A percentile compares a stretch with the other conserved stretches of the same genome.
phyloP scores from a whole-genome alignment of 2,329 filamentous ascomycete genomes.

The Aspergillus terreus region DNA sequence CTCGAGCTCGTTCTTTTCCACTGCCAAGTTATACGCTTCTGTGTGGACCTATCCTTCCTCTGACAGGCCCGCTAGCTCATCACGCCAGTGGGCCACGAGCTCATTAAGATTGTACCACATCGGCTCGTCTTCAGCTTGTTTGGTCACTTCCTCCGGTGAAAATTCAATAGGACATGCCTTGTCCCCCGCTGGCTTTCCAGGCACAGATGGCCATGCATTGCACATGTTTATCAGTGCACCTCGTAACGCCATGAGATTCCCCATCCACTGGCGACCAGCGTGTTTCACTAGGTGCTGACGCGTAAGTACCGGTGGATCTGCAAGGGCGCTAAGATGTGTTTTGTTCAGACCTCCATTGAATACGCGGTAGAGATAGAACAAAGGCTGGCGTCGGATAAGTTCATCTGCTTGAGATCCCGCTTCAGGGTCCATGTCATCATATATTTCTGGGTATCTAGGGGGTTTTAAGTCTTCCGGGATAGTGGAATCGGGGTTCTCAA shows the following conservation, averaged over 20 bases:
- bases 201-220: slow-evolving; percentile 8
- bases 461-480: slow-evolving; percentile 9
- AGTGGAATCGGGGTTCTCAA: slow-evolving; percentile 22
- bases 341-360: slow-evolving; percentile 22
- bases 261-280: slow-evolving; percentile 21
- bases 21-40: no score
- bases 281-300: slow-evolving; percentile 20
- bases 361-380: slow-evolving; percentile 21
- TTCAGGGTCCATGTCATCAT: slow-evolving; percentile 12
- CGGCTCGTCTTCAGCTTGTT: slow-evolving; percentile 15
- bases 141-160: slow-evolving; percentile 7
- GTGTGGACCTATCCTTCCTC: slow-evolving; percentile 17
- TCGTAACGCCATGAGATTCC: slow-evolving; percentile 19
- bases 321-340: slow-evolving; percentile 17
- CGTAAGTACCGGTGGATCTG: slow-evolving; percentile 13
- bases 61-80: slow-evolving; percentile 14
- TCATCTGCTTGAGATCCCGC: slow-evolving; percentile 20
- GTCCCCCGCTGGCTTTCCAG: slow-evolving; percentile 5
- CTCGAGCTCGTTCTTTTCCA: no score
- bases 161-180: slow-evolving; percentile 15
- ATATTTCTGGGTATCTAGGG: slow-evolving; percentile 16
- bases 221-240: slow-evolving; percentile 18
- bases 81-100: slow-evolving; percentile 17
- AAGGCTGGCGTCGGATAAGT: slow-evolving; percentile 11
- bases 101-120: slow-evolving; percentile 18